Evolutionary conservation across 1,284 basidiomycete genomes (phyloP).

Genomic region (Neonothopanus nambi): DNA sequence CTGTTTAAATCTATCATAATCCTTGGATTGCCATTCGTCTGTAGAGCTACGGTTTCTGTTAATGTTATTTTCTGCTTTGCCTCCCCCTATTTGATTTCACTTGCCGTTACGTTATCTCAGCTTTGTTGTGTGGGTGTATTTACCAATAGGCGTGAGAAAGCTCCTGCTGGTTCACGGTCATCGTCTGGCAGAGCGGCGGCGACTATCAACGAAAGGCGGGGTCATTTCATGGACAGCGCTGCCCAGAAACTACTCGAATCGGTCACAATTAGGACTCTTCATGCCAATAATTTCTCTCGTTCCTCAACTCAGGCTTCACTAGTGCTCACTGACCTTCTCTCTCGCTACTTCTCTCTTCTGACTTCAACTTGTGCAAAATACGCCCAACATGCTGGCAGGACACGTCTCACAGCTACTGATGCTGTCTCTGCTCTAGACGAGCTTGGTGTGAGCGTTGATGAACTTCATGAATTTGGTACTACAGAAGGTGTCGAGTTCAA

Average conservation of each 20-base stretch:
- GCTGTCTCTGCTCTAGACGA: conserved; percentile 68
- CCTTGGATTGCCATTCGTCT: no score
- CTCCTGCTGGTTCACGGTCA: no score
- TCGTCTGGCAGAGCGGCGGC: no score
- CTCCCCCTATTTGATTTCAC: no score
- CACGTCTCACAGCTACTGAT: conserved; percentile 54
- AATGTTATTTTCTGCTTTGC: no score
- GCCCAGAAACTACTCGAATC: conserved; percentile 60
- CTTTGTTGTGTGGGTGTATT: no score
- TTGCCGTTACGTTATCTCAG: no score
- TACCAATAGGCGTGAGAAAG: no score
- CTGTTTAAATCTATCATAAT: no score
- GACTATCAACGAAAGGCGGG: not conserved
- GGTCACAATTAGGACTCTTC: conserved; percentile 65
- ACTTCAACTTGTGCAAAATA: conserved; percentile 66
- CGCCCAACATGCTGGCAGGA: conserved; percentile 69
- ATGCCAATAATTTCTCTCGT: conserved; percentile 72
- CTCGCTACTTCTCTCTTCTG: conserved; percentile 66
- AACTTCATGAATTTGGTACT: conserved; percentile 61
- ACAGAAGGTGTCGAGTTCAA: conserved; percentile 66
- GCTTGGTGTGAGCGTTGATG: conserved; percentile 67
- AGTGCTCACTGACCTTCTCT: conserved; percentile 69
- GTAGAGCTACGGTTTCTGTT: no score
- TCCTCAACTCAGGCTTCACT: conserved; percentile 68
- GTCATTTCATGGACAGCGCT: conserved; percentile 40